Percentiles rank a stretch among this genome's conserved stretches.
phyloP scores from a whole-genome alignment of 164 flowering plant genomes.

The Vitis riparia region DNA sequence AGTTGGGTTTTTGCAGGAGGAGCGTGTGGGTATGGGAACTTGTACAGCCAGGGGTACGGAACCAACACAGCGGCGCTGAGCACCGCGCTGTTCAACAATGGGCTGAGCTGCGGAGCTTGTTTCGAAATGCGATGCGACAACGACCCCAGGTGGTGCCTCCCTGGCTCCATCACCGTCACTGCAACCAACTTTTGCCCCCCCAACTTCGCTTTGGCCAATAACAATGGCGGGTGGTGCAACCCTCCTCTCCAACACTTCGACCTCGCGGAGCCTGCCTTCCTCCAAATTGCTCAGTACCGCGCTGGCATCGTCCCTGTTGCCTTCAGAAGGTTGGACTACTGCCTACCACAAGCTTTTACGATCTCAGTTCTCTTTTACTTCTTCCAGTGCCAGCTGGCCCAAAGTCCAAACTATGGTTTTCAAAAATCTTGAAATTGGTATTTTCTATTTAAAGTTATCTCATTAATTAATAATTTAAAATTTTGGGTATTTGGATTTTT shows the following conservation, averaged over 20 bases:
- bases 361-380: too few species aligned
- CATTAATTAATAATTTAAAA: too few species aligned
- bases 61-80: constrained; percentile 45
- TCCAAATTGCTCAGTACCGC: constrained; percentile 41
- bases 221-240: constrained; percentile 65
- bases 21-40: constrained; percentile 54
- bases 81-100: constrained; percentile 43
- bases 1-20: constrained; percentile 31
- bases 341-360: too few species aligned
- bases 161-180: constrained; percentile 38
- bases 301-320: constrained; percentile 49
- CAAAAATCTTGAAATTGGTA: too few species aligned
- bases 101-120: constrained; percentile 45
- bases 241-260: constrained; percentile 60
- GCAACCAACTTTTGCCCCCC: constrained; percentile 56
- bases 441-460: too few species aligned
- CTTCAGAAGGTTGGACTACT: constrained; percentile 33
- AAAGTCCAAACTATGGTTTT: too few species aligned
- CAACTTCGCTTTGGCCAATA: constrained; percentile 29
- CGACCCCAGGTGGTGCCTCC: constrained; percentile 41
- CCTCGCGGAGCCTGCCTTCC: constrained; percentile 48
- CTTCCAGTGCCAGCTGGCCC: too few species aligned
- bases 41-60: constrained; percentile 44
- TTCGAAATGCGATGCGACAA: constrained; percentile 37
- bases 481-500: too few species aligned